These are phyloP conservation scores for Pestalotiopsis sp. DNA, from an alignment of 2,329 filamentous ascomycete species.

Conservation along the genomic window DNA sequence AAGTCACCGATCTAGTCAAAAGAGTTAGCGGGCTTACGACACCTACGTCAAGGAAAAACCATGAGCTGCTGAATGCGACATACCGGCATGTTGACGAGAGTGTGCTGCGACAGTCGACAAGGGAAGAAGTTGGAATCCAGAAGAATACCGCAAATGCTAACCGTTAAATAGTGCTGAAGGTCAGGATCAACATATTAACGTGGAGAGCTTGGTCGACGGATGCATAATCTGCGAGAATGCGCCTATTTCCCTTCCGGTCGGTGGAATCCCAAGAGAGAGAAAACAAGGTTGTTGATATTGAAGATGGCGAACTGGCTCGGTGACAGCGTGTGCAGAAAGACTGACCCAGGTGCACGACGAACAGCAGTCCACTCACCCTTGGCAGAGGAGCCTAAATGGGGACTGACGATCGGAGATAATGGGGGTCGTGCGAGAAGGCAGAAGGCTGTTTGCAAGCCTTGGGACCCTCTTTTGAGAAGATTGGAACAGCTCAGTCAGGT, in stretches of 20 bases:
- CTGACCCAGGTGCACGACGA: not conserved
- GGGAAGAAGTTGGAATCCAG: not conserved
- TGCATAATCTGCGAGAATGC: slow-evolving; percentile 7
- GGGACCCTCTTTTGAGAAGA: not conserved
- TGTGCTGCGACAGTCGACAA: slow-evolving; percentile 18
- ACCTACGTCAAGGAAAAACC: slow-evolving; percentile 19
- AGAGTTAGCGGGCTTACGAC: not conserved
- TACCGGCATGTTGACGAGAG: slow-evolving; percentile 24
- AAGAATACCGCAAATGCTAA: not conserved
- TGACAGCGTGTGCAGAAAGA: not conserved
- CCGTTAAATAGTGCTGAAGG: slow-evolving; percentile 10
- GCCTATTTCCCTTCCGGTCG: not conserved
- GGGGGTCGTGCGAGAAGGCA: not conserved
- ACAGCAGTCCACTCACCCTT: not conserved
- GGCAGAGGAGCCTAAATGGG: not conserved
- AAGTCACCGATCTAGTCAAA: slow-evolving; percentile 54
- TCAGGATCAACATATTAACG: slow-evolving; percentile 3
- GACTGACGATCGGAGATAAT: slow-evolving; percentile 3
- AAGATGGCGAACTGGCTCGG: not conserved
- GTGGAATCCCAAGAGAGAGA: not conserved
- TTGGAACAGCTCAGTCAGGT: not conserved
- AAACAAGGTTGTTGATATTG: not conserved
- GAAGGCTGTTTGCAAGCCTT: not conserved
- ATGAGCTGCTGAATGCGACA: slow-evolving; percentile 3
- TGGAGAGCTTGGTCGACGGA: not conserved